phyloP scores from a whole-genome alignment of 2,329 filamentous ascomycete species.

The Penicillium sp. region DNA sequence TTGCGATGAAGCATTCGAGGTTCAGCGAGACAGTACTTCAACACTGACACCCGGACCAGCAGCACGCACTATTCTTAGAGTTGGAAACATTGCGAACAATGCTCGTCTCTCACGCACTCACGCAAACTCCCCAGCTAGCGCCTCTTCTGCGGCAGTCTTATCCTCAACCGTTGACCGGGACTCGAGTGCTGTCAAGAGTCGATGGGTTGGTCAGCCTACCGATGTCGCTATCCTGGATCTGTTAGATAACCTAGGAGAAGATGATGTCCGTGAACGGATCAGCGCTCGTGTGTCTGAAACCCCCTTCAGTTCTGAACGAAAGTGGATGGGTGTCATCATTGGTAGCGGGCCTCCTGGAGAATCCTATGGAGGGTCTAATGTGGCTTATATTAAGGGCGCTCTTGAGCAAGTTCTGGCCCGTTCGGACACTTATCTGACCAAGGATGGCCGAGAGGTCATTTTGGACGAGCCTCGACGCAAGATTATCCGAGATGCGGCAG shows the following conservation, averaged over 20 bases:
- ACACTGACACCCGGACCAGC: slow-evolving; percentile 66
- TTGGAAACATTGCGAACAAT: slow-evolving; percentile 97
- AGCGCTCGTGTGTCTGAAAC: slow-evolving; percentile 82
- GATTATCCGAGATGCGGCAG: slow-evolving; percentile 75
- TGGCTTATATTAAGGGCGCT: slow-evolving; percentile 94
- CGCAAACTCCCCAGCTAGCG: slow-evolving; percentile 68
- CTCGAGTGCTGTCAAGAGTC: slow-evolving; percentile 68
- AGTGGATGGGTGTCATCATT: slow-evolving; percentile 98
- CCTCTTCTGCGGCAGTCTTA: slow-evolving; percentile 74
- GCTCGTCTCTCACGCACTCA: slow-evolving; percentile 73
- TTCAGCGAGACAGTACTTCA: slow-evolving; percentile 54
- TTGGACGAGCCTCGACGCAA: slow-evolving; percentile 74
- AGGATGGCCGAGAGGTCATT: slow-evolving; percentile 81
- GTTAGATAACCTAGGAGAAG: slow-evolving; percentile 84
- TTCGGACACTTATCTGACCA: slow-evolving; percentile 87
- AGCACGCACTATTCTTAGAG: slow-evolving; percentile 77
- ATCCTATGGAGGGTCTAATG: slow-evolving; percentile 61
- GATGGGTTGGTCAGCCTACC: slow-evolving; percentile 96
- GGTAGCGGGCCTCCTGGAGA: slow-evolving; percentile 54
- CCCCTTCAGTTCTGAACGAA: slow-evolving; percentile 94
- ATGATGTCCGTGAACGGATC: slow-evolving; percentile 83
- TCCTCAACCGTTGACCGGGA: slow-evolving; percentile 72
- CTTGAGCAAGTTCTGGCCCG: slow-evolving; percentile 81
- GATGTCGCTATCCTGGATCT: slow-evolving; percentile 97
- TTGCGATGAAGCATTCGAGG: slow-evolving; percentile 56